Percentiles rank a stretch among this genome's conserved stretches.
Evolutionary conservation across 106 monocot genomes (phyloP).

Genomic region (Hemerocallis citrina): DNA sequence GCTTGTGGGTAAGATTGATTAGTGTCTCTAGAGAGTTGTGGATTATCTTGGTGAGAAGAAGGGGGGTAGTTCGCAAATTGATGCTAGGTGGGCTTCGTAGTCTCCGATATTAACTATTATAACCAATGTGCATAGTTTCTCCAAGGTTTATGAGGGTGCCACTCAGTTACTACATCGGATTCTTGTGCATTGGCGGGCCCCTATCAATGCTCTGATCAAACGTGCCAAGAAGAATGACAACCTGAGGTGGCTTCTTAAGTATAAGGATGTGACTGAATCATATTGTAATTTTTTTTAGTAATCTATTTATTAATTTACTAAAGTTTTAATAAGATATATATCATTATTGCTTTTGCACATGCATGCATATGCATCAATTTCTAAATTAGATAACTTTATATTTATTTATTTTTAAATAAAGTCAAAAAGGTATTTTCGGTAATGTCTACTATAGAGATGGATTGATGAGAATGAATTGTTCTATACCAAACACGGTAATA

Average conservation of each 20-base stretch:
- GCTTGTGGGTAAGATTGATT: constrained; percentile 26
- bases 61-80: not conserved
- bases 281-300: too few species aligned
- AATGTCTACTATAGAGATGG: too few species aligned
- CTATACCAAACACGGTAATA: too few species aligned
- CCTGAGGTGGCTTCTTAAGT: constrained; percentile 51
- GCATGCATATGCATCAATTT: too few species aligned
- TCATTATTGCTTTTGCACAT: too few species aligned
- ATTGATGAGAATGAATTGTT: too few species aligned
- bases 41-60: constrained; percentile 9
- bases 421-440: too few species aligned
- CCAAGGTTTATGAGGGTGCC: constrained; percentile 41
- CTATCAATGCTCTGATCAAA: constrained; percentile 56
- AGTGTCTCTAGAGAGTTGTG: constrained; percentile 15
- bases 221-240: constrained; percentile 33
- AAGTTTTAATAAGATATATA: too few species aligned
- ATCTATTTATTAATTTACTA: too few species aligned
- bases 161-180: constrained; percentile 30
- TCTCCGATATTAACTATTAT: constrained; percentile 32
- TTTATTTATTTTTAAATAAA: too few species aligned
- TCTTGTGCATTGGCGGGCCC: constrained; percentile 18
- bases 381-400: too few species aligned
- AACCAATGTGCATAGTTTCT: constrained; percentile 36
- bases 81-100: constrained; percentile 17
- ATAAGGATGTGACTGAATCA: constrained; percentile 55